Percentiles rank a stretch among this genome's conserved stretches.
These are phyloP conservation scores for Thermothelomyces thermophilus DNA, from an alignment of 2,329 filamentous ascomycete species.

Conservation along the genomic window DNA sequence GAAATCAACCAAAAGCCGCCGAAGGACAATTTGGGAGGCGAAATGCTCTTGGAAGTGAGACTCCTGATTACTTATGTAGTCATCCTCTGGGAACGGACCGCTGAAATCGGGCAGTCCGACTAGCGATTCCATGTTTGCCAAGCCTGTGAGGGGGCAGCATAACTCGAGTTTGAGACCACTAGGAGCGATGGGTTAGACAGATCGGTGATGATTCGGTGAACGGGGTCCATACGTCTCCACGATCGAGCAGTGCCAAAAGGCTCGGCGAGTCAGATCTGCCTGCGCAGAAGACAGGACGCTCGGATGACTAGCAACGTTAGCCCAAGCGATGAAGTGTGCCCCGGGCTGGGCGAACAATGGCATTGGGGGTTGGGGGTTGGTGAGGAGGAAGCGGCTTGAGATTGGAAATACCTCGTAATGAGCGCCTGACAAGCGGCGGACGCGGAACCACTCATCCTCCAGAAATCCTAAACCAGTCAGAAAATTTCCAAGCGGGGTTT, in stretches of 20 bases:
- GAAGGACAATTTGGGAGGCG: slow-evolving; percentile 52
- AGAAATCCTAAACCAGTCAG: slow-evolving; percentile 44
- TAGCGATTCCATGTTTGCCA: slow-evolving; percentile 46
- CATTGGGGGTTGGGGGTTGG: no score
- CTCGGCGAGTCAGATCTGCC: slow-evolving; percentile 47
- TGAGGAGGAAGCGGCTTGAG: no score
- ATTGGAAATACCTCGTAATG: slow-evolving; percentile 41
- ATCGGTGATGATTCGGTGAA: background rate
- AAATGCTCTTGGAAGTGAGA: slow-evolving; percentile 54
- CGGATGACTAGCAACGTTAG: no score
- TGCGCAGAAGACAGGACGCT: background rate
- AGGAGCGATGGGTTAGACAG: slow-evolving; percentile 19
- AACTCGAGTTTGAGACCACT: slow-evolving; percentile 53
- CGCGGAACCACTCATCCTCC: slow-evolving; percentile 50
- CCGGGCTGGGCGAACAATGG: no score
- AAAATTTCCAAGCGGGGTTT: background rate
- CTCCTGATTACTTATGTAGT: slow-evolving; percentile 42
- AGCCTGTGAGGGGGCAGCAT: slow-evolving; percentile 48
- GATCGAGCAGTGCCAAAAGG: slow-evolving; percentile 52
- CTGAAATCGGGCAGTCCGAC: slow-evolving; percentile 51
- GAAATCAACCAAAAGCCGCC: slow-evolving; percentile 46
- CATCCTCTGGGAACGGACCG: slow-evolving; percentile 39
- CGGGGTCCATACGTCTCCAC: slow-evolving; percentile 41
- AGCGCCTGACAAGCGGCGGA: slow-evolving; percentile 52
- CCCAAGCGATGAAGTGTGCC: no score